Evolutionary conservation across 371 early-diverging fungal genomes (phyloP).

Genomic region (Syncephalis fuscata): DNA sequence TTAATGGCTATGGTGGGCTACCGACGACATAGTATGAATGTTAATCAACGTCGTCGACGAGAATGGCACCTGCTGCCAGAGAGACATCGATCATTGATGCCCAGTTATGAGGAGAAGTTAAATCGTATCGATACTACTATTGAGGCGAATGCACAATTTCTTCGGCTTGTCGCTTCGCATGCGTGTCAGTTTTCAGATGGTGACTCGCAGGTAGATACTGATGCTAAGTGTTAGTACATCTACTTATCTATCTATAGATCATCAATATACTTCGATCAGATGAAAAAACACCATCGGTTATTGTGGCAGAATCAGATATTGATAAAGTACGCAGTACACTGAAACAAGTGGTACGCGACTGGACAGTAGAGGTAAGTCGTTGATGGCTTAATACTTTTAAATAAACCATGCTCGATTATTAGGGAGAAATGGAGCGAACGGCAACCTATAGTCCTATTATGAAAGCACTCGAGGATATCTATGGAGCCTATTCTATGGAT

Average conservation of each 20-base stretch:
- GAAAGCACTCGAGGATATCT: conserved; percentile 41
- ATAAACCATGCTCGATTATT: too few relatives aligned
- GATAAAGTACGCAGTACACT: conserved; percentile 77
- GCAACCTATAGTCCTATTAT: conserved; percentile 66
- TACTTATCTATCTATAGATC: background rate
- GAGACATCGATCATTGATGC: conserved; percentile 34
- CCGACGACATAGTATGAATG: conserved; percentile 37
- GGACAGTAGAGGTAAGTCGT: conserved; percentile 45
- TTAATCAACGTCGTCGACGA: conserved; percentile 50
- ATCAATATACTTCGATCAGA: background rate
- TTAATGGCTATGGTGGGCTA: conserved; percentile 56
- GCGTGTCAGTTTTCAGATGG: conserved; percentile 16
- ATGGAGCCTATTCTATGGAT: conserved; percentile 18
- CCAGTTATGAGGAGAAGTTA: conserved; percentile 15
- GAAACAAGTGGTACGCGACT: conserved; percentile 86
- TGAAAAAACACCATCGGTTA: too few relatives aligned
- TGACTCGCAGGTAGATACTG: conserved; percentile 7
- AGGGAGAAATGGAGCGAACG: conserved; percentile 64
- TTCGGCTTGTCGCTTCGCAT: conserved; percentile 22
- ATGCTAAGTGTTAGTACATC: background rate
- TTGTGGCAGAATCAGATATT: conserved; percentile 52
- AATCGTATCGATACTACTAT: conserved; percentile 19
- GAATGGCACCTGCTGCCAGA: conserved; percentile 43
- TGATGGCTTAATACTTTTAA: too few relatives aligned
- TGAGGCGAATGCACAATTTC: conserved; percentile 20